These are phyloP conservation scores for Chalciporus sp. DNA, from an alignment of 1,284 basidiomycete species.

Conservation along the genomic window DNA sequence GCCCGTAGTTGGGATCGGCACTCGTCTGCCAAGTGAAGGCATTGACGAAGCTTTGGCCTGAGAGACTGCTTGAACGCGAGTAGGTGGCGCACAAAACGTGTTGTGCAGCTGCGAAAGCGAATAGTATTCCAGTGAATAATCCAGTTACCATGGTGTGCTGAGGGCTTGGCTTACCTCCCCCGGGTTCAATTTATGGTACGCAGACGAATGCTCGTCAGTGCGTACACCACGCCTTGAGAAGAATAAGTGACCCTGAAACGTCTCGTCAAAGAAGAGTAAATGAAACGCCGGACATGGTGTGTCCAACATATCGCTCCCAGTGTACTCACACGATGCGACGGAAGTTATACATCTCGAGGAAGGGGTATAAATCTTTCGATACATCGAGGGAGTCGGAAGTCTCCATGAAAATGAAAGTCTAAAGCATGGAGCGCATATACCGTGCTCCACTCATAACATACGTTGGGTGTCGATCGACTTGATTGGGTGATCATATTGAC, in stretches of 20 bases:
- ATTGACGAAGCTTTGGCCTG: slow-evolving; percentile 18
- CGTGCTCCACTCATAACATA: neutral
- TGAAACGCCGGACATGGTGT: no score
- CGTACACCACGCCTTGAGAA: neutral
- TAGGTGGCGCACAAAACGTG: slow-evolving; percentile 16
- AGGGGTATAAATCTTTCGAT: no score
- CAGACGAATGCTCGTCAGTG: no score
- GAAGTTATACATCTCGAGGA: neutral
- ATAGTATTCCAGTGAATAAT: neutral
- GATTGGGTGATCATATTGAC: neutral
- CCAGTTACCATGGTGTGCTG: slow-evolving; percentile 6
- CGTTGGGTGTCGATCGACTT: neutral
- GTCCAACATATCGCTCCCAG: neutral
- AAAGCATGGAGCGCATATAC: no score
- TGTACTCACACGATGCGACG: neutral
- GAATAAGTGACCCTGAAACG: neutral
- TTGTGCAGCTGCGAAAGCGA: slow-evolving; percentile 9
- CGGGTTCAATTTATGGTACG: slow-evolving; percentile 8
- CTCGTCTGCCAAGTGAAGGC: slow-evolving; percentile 18
- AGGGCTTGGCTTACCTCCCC: neutral
- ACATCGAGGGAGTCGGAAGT: no score
- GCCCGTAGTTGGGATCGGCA: slow-evolving; percentile 17
- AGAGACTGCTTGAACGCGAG: slow-evolving; percentile 10
- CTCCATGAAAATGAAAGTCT: neutral
- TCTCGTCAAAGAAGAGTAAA: neutral